A percentile compares a stretch with the other conserved stretches of the same genome.
Conservation (phyloP, 1,139 yeast genomes). For the Diutina pseudorugosa region DNA sequence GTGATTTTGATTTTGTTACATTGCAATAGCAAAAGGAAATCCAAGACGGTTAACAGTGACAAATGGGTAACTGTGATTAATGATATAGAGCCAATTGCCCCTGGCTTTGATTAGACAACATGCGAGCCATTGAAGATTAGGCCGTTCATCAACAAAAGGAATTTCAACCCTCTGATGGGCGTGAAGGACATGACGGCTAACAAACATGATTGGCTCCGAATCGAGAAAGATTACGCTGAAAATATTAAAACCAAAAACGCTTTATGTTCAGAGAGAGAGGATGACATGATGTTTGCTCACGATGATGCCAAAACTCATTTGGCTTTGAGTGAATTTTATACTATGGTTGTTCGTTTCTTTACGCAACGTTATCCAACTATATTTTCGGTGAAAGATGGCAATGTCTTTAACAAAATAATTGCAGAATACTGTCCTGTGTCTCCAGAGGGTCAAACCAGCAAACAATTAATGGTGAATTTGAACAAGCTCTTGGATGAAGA, state of each 20-base stretch:
- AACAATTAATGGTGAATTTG: constrained; percentile 13
- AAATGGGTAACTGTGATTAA: neutral
- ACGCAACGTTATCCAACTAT: constrained; percentile 22
- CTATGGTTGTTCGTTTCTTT: constrained; percentile 16
- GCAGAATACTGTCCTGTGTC: constrained; percentile 16
- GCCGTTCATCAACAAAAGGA: constrained; percentile 16
- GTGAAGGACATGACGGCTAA: constrained; percentile 18
- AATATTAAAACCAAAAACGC: constrained; percentile 14
- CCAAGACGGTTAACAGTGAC: neutral
- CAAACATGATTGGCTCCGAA: constrained; percentile 26
- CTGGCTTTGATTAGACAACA: constrained; percentile 7
- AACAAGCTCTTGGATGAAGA: constrained; percentile 29
- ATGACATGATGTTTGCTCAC: constrained; percentile 15
- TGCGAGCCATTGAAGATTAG: constrained; percentile 7
- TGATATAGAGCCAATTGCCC: constrained; percentile 6
- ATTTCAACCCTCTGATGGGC: constrained; percentile 28
- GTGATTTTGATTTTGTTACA: neutral
- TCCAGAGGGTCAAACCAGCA: constrained; percentile 10
- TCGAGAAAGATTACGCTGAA: constrained; percentile 23
- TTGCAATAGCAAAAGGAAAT: neutral
- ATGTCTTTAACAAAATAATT: constrained; percentile 18
- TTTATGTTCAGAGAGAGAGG: constrained; percentile 11
- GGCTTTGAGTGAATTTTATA: constrained; percentile 25
- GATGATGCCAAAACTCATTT: constrained; percentile 11
- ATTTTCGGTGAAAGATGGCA: constrained; percentile 11